Conservation (phyloP, 2,329 filamentous ascomycete species). For the Fusarium ambrosium region DNA sequence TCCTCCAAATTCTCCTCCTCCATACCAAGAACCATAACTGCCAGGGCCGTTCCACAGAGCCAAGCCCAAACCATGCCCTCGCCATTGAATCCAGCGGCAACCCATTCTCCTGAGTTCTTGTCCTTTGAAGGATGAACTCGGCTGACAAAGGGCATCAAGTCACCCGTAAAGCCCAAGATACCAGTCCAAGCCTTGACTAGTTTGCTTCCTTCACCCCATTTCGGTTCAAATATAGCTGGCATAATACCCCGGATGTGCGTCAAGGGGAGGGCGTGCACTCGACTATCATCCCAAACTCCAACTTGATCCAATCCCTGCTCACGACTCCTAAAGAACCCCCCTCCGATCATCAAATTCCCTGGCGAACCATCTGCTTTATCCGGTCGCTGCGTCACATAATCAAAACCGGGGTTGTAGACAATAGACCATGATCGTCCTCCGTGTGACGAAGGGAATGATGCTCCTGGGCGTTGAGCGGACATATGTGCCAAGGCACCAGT, state of each 20-base stretch:
- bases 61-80: constrained; percentile 69
- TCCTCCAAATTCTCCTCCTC: constrained; percentile 49
- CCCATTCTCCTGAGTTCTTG: constrained; percentile 59
- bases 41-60: constrained; percentile 63
- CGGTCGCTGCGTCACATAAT: constrained; percentile 66
- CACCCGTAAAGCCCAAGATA: constrained; percentile 62
- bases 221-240: constrained; percentile 56
- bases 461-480: constrained; percentile 62
- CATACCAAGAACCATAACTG: constrained; percentile 59
- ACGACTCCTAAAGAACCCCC: constrained; percentile 61
- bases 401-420: constrained; percentile 61
- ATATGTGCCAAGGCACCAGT: constrained; percentile 63
- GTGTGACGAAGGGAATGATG: constrained; percentile 46
- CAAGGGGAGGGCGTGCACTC: constrained; percentile 54
- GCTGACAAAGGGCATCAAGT: constrained; percentile 65
- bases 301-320: constrained; percentile 60
- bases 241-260: constrained; percentile 59
- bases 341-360: constrained; percentile 67
- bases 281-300: constrained; percentile 62
- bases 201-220: constrained; percentile 50
- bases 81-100: constrained; percentile 65
- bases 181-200: constrained; percentile 64
- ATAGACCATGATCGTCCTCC: constrained; percentile 64
- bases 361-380: constrained; percentile 44
- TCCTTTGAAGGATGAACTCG: constrained; percentile 45